Conservation (phyloP, 305 asterid species). For the Fraxinus ornus region DNA sequence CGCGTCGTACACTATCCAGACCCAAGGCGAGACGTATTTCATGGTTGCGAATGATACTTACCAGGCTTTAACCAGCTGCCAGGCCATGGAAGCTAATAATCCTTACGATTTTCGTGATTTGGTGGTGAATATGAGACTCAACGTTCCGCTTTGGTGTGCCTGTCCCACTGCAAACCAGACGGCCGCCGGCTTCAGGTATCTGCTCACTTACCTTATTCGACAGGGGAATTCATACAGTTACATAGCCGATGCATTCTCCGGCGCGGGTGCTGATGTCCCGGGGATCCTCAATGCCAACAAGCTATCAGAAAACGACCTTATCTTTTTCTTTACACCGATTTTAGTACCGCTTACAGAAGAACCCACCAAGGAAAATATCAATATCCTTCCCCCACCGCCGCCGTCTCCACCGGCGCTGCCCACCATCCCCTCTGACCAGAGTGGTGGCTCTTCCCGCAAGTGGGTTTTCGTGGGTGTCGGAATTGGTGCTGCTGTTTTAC, state of each 20-base stretch:
- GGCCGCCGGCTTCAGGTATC: slow-evolving; percentile 38
- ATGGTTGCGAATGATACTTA: slow-evolving; percentile 45
- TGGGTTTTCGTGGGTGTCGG: slow-evolving; percentile 53
- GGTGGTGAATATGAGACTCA: slow-evolving; percentile 21
- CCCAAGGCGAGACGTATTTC: slow-evolving; percentile 35
- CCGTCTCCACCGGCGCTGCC: slow-evolving; percentile 24
- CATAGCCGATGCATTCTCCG: slow-evolving; percentile 37
- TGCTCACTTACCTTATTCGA: slow-evolving; percentile 45
- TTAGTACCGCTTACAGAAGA: slow-evolving; percentile 46
- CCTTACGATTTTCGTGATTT: slow-evolving; percentile 12
- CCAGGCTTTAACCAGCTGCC: slow-evolving; percentile 59
- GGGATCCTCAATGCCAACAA: slow-evolving; percentile 44
- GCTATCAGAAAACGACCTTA: not conserved
- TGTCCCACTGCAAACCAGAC: slow-evolving; percentile 58
- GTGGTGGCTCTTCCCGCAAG: slow-evolving; percentile 29
- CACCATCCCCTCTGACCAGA: not conserved
- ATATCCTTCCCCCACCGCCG: slow-evolving; percentile 19
- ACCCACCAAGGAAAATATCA: slow-evolving; percentile 30
- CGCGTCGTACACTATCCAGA: slow-evolving; percentile 42
- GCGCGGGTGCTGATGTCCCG: slow-evolving; percentile 30
- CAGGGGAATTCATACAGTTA: slow-evolving; percentile 14
- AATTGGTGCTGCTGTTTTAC: slow-evolving; percentile 34
- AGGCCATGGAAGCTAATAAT: slow-evolving; percentile 50
- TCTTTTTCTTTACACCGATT: slow-evolving; percentile 49
- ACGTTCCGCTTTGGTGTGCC: slow-evolving; percentile 58